Evolutionary conservation across 768 basidiomycete species (phyloP).

Genomic region (Russula ochroleuca): DNA sequence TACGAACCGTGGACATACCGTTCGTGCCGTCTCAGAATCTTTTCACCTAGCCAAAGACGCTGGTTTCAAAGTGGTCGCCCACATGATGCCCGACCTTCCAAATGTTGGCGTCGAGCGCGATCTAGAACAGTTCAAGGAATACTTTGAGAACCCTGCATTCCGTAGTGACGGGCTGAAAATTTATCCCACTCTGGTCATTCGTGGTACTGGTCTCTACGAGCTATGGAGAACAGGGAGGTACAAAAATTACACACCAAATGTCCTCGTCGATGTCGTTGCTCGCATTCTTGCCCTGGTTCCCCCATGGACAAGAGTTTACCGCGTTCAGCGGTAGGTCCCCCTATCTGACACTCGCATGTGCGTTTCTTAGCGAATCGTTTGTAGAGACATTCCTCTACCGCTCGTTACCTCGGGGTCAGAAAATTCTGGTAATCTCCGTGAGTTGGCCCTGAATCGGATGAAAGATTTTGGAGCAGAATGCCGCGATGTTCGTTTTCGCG

Average conservation of each 20-base stretch:
- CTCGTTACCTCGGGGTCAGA: slow-evolving; percentile 96
- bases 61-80: slow-evolving; percentile 98
- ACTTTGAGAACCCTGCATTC: slow-evolving; percentile 98
- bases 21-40: slow-evolving; percentile 92
- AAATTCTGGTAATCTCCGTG: slow-evolving; percentile 94
- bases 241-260: slow-evolving; percentile 99
- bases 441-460: slow-evolving; percentile 94
- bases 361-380: slow-evolving; percentile 1
- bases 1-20: slow-evolving; percentile 98
- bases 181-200: slow-evolving; percentile 96
- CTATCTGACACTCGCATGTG: background rate
- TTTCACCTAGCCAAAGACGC: slow-evolving; percentile 99
- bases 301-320: slow-evolving; percentile 97
- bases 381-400: slow-evolving; percentile 93
- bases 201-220: slow-evolving; percentile 94
- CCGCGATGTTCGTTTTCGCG: slow-evolving; percentile 93
- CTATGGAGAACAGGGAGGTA: slow-evolving; percentile 96
- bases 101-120: slow-evolving; percentile 98
- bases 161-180: slow-evolving; percentile 96
- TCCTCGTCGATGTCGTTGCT: slow-evolving; percentile 95
- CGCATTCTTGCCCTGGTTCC: slow-evolving; percentile 94
- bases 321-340: slow-evolving; percentile 77
- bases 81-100: slow-evolving; percentile 99
- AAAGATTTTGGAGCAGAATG: slow-evolving; percentile 98
- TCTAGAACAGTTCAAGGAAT: slow-evolving; percentile 98